phyloP scores from a whole-genome alignment of 805 yeast genomes.

The Kuraishia cidri region DNA sequence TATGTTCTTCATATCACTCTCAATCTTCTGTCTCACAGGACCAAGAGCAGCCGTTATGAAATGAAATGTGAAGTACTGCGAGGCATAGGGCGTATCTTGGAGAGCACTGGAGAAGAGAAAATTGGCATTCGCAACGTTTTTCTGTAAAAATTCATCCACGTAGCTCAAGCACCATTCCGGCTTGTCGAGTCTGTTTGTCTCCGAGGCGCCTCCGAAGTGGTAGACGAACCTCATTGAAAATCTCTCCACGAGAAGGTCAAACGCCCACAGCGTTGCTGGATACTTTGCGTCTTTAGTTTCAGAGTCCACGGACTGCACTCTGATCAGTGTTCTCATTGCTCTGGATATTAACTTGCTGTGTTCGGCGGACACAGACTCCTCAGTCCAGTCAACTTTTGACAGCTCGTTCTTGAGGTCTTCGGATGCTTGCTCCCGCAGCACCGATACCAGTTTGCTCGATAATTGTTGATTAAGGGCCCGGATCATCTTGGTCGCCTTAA shows the following conservation, averaged over 20 bases:
- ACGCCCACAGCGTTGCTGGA: conserved; percentile 39
- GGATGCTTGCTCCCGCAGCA: no score
- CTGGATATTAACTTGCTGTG: conserved; percentile 5
- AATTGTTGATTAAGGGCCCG: conserved; percentile 12
- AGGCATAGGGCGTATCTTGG: conserved; percentile 8
- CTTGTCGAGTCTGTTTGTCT: conserved; percentile 55
- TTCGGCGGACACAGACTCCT: neutral
- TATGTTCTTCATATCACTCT: conserved; percentile 13
- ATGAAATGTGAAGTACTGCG: conserved; percentile 17
- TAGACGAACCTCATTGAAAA: conserved; percentile 42
- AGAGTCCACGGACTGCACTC: conserved; percentile 21
- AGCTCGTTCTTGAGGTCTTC: no score
- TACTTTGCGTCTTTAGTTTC: conserved; percentile 23
- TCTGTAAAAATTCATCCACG: conserved; percentile 29
- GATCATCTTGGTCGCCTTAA: neutral
- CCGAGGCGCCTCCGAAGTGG: conserved; percentile 49
- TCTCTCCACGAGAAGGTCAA: conserved; percentile 34
- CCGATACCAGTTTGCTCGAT: conserved; percentile 8
- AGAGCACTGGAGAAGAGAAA: conserved; percentile 19
- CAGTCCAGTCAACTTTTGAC: conserved; percentile 2
- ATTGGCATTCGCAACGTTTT: conserved; percentile 17
- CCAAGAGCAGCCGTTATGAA: conserved; percentile 37
- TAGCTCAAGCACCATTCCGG: conserved; percentile 67
- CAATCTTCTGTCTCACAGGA: conserved; percentile 35
- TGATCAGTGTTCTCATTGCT: conserved; percentile 10